Conservation (phyloP, 768 basidiomycete species). For the Termitomyces sp. region DNA sequence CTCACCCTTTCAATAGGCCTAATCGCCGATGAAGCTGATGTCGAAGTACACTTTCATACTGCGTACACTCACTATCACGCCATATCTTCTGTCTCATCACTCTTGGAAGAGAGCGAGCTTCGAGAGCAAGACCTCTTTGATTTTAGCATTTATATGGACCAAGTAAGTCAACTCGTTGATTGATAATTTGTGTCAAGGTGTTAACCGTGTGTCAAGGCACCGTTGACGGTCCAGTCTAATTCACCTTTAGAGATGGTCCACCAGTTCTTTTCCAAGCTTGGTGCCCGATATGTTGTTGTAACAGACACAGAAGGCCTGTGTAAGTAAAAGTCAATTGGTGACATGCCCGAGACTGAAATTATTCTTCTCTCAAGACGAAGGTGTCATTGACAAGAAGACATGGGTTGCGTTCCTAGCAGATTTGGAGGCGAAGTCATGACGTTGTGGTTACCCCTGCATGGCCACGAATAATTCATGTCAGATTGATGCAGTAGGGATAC, state of each 20-base stretch:
- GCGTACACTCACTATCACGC: slow-evolving; percentile 35
- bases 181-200: neutral
- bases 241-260: slow-evolving; percentile 91
- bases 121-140: slow-evolving; percentile 56
- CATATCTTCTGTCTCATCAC: slow-evolving; percentile 58
- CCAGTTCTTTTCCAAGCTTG: slow-evolving; percentile 91
- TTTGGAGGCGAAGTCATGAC: slow-evolving; percentile 53
- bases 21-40: slow-evolving; percentile 69
- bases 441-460: neutral
- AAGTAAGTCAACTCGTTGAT: slow-evolving; percentile 38
- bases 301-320: slow-evolving; percentile 80
- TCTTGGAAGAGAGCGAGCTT: slow-evolving; percentile 35
- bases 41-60: slow-evolving; percentile 60
- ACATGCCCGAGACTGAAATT: neutral
- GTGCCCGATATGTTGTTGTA: slow-evolving; percentile 85
- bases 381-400: slow-evolving; percentile 89
- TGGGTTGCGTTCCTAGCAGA: slow-evolving; percentile 87
- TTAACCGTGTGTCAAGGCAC: slow-evolving; percentile 51
- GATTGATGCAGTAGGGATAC: neutral
- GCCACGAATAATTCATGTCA: neutral
- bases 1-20: slow-evolving; percentile 41
- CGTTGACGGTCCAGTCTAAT: slow-evolving; percentile 76
- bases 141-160: slow-evolving; percentile 87
- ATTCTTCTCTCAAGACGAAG: slow-evolving; percentile 54
- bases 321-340: slow-evolving; percentile 28